A percentile compares a stretch with the other conserved stretches of the same genome.
These are phyloP conservation scores for Liquidambar formosana DNA, from an alignment of 164 flowering plant species.

Conservation along the genomic window DNA sequence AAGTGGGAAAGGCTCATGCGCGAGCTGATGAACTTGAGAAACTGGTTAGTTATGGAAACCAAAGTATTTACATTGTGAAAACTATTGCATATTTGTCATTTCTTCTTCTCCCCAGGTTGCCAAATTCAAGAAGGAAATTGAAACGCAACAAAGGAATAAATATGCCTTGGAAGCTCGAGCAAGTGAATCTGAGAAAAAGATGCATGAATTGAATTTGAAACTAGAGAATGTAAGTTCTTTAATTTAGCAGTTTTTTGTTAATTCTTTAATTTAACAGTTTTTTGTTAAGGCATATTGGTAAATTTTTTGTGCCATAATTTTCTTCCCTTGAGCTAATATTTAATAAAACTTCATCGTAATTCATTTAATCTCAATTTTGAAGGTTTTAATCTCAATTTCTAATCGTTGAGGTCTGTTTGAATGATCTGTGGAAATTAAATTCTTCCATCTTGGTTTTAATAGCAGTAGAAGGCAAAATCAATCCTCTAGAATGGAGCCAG, in stretches of 20 bases:
- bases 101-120: slow-evolving; percentile 45
- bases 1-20: slow-evolving; percentile 76
- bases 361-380: no score
- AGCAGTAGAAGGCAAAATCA: no score
- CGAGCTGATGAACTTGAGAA: slow-evolving; percentile 77
- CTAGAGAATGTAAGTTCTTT: slow-evolving; percentile 56
- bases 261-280: slow-evolving; percentile 8
- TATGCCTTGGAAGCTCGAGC: slow-evolving; percentile 50
- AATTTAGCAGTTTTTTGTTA: slow-evolving; percentile 29
- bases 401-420: no score
- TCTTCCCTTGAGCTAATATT: no score
- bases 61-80: not conserved
- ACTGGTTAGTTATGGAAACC: slow-evolving; percentile 43
- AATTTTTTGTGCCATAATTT: no score
- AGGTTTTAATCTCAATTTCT: no score
- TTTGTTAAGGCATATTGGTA: no score
- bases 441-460: no score
- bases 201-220: slow-evolving; percentile 46
- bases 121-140: slow-evolving; percentile 57
- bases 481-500: no score
- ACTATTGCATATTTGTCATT: slow-evolving; percentile 2
- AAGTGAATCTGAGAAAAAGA: slow-evolving; percentile 52
- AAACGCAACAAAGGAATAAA: slow-evolving; percentile 46
- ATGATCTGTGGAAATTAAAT: no score
- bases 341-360: no score